Evolutionary conservation across 139 green algal genomes (phyloP), one percentile per base, ranked within the genome.

Genomic region (Haematococcus sp.): DNA sequence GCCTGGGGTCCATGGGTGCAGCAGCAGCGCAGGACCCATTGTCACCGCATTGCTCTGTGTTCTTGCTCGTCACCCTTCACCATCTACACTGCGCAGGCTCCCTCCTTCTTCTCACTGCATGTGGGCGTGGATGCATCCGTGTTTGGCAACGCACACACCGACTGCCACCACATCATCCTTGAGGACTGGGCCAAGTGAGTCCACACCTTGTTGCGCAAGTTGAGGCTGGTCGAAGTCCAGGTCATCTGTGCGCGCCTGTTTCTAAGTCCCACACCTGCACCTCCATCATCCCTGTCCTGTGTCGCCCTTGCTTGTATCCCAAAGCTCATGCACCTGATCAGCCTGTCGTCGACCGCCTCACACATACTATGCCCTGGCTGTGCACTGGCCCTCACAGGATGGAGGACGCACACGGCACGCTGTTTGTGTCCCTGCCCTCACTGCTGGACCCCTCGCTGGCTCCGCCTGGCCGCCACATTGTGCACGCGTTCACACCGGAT

Each of bases 401-500:
- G 59, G 60, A 81, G 59, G 68, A 71, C 28, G 31, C 75, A 15
- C 30, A 85, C 17, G 94, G 93, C 28, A 97, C 91, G 9, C 81
- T 98, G 20, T 98, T 98, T 83, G 89, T 98, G 30, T 96, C 88
- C 52, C 94, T 98, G 71, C 94, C 94, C 43, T 93, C 94, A 0
- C 65, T 98, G 49, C 85, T 98, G 44, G 95, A 98, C 86, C 81
- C 92, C 20, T 89, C 77, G 1, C 68, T 98, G 49, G 93, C 88
- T 15, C 95, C 95, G 0, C 44, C 80, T 2, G 91, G 89, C 1
- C 85, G 81, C 11, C 95, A 98, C 85, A 88, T 95, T 49, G 86
- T 98, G 33, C 94, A 98, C 82, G 88, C 90, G 74, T 98, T 98
- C 84, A 95, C 94, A 0, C 94, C 92, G n/a, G 92, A 98, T 64